Evolutionary conservation across 1,284 basidiomycete genomes (phyloP).

Genomic region (Erythrobasidium hasegawianum): DNA sequence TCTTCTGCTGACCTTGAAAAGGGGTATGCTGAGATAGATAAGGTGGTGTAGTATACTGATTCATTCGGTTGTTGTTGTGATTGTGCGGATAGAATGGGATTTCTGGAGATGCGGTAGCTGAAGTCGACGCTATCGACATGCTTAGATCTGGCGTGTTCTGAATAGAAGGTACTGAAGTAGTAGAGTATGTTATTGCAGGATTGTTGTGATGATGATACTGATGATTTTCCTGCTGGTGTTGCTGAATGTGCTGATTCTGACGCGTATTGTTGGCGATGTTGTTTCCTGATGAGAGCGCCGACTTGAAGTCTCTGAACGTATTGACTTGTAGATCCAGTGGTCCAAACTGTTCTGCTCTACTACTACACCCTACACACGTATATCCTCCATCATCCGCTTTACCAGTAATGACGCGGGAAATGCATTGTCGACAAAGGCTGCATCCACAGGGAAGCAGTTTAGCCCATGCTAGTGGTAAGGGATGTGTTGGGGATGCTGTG

Average conservation of each 20-base stretch:
- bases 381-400: no score
- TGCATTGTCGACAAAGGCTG: constrained; percentile 15
- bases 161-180: no score
- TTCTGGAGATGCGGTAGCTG: background rate
- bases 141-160: background rate
- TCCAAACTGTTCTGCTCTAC: background rate
- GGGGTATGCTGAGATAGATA: background rate
- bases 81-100: background rate
- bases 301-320: background rate
- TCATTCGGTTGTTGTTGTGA: no score
- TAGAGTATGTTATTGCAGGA: no score
- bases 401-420: background rate
- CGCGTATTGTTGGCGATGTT: no score
- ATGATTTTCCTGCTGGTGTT: no score
- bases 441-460: constrained; percentile 12
- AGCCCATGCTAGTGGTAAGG: constrained; percentile 23
- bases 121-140: background rate
- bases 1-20: no score
- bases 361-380: constrained; percentile 3
- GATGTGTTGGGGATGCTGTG: background rate
- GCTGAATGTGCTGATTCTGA: no score
- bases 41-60: background rate
- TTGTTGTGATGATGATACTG: no score
- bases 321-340: constrained; percentile 11
- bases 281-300: no score